These are phyloP conservation scores for Marchantia paleacea DNA, from an alignment of 225 moss, liverwort and hornwort species.

Conservation along the genomic window DNA sequence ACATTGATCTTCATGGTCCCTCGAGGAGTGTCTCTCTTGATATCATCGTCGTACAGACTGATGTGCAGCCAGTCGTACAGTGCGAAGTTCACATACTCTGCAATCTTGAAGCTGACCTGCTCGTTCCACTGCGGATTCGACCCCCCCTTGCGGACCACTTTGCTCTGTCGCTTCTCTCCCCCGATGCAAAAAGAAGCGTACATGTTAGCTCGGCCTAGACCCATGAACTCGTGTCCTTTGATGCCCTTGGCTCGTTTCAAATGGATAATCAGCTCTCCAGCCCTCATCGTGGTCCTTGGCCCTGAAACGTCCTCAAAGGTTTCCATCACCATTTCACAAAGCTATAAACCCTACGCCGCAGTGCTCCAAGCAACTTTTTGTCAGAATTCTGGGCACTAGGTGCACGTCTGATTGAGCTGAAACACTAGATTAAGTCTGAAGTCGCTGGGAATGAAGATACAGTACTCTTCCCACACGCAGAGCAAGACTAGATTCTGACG, in stretches of 20 bases:
- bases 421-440: no score
- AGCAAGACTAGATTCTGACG: no score
- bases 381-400: no score
- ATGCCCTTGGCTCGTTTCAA: slow-evolving; percentile 1
- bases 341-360: no score
- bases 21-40: neutral
- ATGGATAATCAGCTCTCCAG: slow-evolving; percentile 14
- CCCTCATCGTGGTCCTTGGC: neutral
- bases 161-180: slow-evolving; percentile 15
- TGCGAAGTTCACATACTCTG: slow-evolving; percentile 13
- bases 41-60: neutral
- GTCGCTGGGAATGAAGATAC: no score
- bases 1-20: slow-evolving; percentile 11
- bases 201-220: slow-evolving; percentile 16
- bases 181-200: slow-evolving; percentile 10
- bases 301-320: neutral
- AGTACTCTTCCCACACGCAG: no score
- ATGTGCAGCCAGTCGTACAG: slow-evolving; percentile 8
- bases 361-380: no score
- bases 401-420: no score
- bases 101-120: slow-evolving; percentile 21
- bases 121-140: neutral
- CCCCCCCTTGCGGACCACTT: slow-evolving; percentile 2
- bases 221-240: slow-evolving; percentile 1
- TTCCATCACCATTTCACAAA: neutral